Conservation (phyloP, 257 asterid genomes). For the Phtheirospermum japonicum region DNA sequence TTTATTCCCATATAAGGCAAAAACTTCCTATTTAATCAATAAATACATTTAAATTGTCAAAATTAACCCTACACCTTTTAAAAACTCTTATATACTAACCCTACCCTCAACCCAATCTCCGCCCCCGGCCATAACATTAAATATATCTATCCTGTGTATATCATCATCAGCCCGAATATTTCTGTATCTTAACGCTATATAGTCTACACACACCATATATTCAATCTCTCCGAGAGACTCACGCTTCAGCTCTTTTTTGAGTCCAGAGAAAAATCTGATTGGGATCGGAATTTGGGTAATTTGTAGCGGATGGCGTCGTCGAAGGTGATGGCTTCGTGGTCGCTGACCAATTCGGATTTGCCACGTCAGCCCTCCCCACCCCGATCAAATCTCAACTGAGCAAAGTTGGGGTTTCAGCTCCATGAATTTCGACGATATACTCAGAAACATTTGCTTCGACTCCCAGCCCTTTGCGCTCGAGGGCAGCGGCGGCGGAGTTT, state of each 20-base stretch:
- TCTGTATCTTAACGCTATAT: not conserved
- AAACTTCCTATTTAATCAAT: too few relatives aligned
- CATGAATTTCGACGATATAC: conserved; percentile 65
- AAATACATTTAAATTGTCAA: too few relatives aligned
- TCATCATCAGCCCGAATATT: not conserved
- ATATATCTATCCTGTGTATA: too few relatives aligned
- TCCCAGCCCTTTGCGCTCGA: conserved; percentile 30
- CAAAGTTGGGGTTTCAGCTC: conserved; percentile 43
- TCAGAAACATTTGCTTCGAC: conserved; percentile 45
- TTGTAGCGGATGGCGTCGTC: conserved; percentile 59
- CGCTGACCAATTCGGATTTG: conserved; percentile 64
- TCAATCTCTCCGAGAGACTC: not conserved
- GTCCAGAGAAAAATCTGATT: not conserved
- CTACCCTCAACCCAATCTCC: too few relatives aligned
- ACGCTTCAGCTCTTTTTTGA: not conserved
- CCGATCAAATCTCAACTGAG: conserved; percentile 35
- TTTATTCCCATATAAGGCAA: too few relatives aligned
- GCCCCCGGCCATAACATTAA: too few relatives aligned
- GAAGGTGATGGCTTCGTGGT: conserved; percentile 63
- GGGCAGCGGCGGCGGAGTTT: conserved; percentile 4
- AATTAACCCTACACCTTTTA: too few relatives aligned
- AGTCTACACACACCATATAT: not conserved
- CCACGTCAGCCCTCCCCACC: conserved; percentile 49
- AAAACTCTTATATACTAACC: too few relatives aligned
- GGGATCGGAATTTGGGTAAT: not conserved